Base-by-base conservation (phyloP, 345 rosid genomes). In the Erodium maritimum region DNA sequence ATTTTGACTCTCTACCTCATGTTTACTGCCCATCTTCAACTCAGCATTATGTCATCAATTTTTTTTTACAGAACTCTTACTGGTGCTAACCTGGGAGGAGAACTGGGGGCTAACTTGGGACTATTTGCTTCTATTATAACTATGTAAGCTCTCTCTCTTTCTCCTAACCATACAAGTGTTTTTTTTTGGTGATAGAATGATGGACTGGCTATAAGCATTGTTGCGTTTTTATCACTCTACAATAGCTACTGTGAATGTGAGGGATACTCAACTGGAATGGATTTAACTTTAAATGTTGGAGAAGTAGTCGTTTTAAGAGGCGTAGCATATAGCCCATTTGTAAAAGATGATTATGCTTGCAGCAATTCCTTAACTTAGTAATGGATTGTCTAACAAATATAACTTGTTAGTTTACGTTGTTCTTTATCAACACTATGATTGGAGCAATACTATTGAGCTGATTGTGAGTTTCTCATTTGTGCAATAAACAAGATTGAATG, bases 71-170 rank as follows among this genome's bases (percentile, higher is more conserved):
- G 99, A 76, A 65, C 70, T 70, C 81, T 94, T 25, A 87, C 77
- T 78, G 97, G 83, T 53, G 96, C 97, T 50, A 90, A 87, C 75
- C 80, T 94, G 84, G 81, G 84, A 74, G 99, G 99, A 69, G 85
- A 78, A 77, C 82, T 94, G 60, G 97, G 97, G 22, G 79, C 85
- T 51, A 66, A 52, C 79, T 82, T 94, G 66, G 73, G 70, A 37
- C 55, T 51, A 56, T 90, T 94, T 70, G 37, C 84, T 73, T 85
- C 97, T 29, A 90, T 94, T 68, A 77, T 55, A 68, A 60, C 76
- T 67, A 82, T 94, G 99, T 94, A 80, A 82, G 91, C 62, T 23
- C 18, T 22, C 46, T 48, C 54, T 37, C 18, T 23, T 63, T 54
- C 33, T 21, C 56, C 37, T 18, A 18, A 29, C 52, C 42, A 22